Base-by-base conservation (phyloP, 2,329 filamentous ascomycete species). In the Pseudogymnoascus sp. region DNA sequence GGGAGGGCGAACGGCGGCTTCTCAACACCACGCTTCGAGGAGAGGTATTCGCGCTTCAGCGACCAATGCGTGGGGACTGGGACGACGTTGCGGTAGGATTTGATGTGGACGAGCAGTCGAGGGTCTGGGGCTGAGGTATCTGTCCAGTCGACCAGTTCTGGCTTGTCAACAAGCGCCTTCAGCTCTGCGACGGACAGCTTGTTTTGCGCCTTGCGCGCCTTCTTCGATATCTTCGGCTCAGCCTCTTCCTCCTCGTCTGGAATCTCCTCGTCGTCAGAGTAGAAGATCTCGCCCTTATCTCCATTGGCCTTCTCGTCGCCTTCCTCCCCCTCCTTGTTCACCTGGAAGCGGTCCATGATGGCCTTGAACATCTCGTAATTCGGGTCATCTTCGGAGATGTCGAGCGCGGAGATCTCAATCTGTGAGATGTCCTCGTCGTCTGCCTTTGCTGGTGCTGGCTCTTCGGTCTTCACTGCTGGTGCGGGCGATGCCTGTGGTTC, bases 81-180 rank as follows among this genome's bases (percentile, higher is more conserved):
- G 0, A 99, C 92, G 26, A 97, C 90, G 72, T 99, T 99, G 68
- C 92, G 87, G 73, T 95, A 90, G 2, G 91, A 89, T 76, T 97
- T 99, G 79, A 99, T 92, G 71, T 96, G 90, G 26, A 97, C 91
- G 10, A 99, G 83, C 45, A 97, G 79, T 62, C 88, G 85, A 12
- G 94, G 94, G 73, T 99, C 92, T 26, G 90, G 86, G 0, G 94
- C 92, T 14, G 91, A 95, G 11, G 91, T 90, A 73, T 99, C 94
- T 62, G 95, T 94, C 94, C 94, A 97, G 71, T 99, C 94, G 5
- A 99, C 93, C 8, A 96, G 85, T 74, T 99, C 94, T 2, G 94
- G 94, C 68, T 92, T 93, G 69, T 82, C 84, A 64, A 97, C 94
- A 62, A 96, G 78, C 5, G 93, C 91, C 77, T 99, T 99, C 66